A percentile compares a stretch with the other conserved stretches of the same genome.
These are phyloP conservation scores for Sarcomyxa edulis DNA, from an alignment of 768 basidiomycete species.

Conservation along the genomic window DNA sequence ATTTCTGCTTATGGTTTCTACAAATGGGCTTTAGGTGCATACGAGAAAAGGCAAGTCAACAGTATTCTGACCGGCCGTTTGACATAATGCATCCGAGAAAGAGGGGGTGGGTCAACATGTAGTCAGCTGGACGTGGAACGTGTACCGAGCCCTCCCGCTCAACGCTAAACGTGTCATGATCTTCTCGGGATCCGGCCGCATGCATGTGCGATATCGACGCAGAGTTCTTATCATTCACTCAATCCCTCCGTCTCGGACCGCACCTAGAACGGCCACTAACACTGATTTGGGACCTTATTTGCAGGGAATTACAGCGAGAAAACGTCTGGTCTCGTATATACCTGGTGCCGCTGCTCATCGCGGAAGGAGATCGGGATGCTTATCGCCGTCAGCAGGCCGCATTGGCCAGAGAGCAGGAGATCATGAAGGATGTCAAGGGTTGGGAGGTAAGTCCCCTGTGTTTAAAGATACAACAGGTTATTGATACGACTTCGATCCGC, in stretches of 20 bases:
- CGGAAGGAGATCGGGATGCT: conserved; percentile 89
- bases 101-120: conserved; percentile 8
- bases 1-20: conserved; percentile 92
- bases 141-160: conserved; percentile 57
- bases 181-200: conserved; percentile 58
- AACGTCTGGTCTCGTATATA: conserved; percentile 95
- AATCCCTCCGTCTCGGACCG: conserved; percentile 33
- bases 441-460: conserved; percentile 76
- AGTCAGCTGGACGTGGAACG: conserved; percentile 68
- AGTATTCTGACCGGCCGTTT: conserved; percentile 14
- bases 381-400: conserved; percentile 81
- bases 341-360: conserved; percentile 85
- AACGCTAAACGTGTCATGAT: conserved; percentile 70
- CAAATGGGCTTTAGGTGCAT: conserved; percentile 82
- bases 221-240: conserved; percentile 36
- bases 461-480: conserved; percentile 8
- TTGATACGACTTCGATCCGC: conserved; percentile 17
- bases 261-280: conserved; percentile 31
- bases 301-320: conserved; percentile 90
- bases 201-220: too few species aligned
- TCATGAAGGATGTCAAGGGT: conserved; percentile 91
- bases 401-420: conserved; percentile 72
- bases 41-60: conserved; percentile 84
- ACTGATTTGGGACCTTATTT: conserved; percentile 37
- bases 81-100: conserved; percentile 13